Evolutionary conservation across 169 alveolate genomes (phyloP).

Genomic region (Cryptosporidium felis): DNA sequence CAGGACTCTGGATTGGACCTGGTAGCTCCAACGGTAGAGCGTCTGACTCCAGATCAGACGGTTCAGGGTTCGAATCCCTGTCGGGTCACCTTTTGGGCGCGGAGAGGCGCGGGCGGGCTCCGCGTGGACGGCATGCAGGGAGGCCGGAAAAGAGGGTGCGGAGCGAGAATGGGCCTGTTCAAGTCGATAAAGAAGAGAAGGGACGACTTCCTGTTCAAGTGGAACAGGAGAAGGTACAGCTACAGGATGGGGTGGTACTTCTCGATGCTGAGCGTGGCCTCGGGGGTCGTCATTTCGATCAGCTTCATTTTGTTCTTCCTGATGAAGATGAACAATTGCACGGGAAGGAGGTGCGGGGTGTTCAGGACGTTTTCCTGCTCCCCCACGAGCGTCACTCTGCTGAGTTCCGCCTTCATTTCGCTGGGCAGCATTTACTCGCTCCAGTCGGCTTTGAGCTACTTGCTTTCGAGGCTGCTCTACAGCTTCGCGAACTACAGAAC

Average conservation of each 20-base stretch:
- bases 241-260: conserved; percentile 68
- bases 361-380: conserved; percentile 52
- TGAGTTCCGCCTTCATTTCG: conserved; percentile 18
- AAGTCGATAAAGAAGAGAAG: conserved; percentile 53
- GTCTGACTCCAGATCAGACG: conserved; percentile 74
- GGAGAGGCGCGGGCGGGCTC: neutral
- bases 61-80: conserved; percentile 73
- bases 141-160: neutral
- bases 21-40: conserved; percentile 74
- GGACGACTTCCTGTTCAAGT: conserved; percentile 37
- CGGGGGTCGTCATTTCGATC: neutral
- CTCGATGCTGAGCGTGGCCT: conserved; percentile 35
- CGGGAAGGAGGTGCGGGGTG: conserved; percentile 37
- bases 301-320: conserved; percentile 56
- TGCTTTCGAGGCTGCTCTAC: conserved; percentile 43
- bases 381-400: neutral
- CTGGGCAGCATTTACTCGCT: conserved; percentile 51
- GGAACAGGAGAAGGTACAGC: conserved; percentile 69
- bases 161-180: neutral
- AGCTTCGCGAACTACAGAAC: conserved; percentile 66
- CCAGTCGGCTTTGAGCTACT: conserved; percentile 39
- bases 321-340: neutral
- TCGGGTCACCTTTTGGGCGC: conserved; percentile 33
- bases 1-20: conserved; percentile 47
- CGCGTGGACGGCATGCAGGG: neutral